phyloP scores from a whole-genome alignment of 352 stramenopile genomes.

The Elongisporangium anandrum region DNA sequence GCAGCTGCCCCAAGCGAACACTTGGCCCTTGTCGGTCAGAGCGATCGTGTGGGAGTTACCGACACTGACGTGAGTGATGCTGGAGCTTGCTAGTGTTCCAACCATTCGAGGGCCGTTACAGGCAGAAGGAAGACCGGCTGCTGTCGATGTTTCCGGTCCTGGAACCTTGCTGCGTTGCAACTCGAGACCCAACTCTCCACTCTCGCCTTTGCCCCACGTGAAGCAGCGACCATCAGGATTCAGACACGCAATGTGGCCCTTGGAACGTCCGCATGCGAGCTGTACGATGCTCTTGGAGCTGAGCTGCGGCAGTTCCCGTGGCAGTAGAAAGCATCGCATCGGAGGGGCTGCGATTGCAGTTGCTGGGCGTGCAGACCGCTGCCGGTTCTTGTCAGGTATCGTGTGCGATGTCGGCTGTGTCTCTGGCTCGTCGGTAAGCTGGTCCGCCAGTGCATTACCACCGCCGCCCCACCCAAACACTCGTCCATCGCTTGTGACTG shows the following conservation, averaged over 20 bases:
- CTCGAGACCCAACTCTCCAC: conserved; percentile 46
- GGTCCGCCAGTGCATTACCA: conserved; percentile 19
- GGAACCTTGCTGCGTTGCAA: conserved; percentile 1
- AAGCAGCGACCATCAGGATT: conserved; percentile 35
- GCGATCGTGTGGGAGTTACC: conserved; percentile 61
- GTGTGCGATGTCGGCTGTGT: neutral
- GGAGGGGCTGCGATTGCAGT: neutral
- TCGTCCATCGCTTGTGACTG: conserved; percentile 69
- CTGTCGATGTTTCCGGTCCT: neutral
- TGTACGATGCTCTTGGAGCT: conserved; percentile 14
- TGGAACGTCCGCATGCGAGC: conserved; percentile 38
- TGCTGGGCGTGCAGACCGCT: conserved; percentile 1
- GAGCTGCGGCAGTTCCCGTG: conserved; percentile 28
- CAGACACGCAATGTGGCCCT: conserved; percentile 44
- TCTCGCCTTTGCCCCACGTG: conserved; percentile 56
- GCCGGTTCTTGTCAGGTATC: neutral
- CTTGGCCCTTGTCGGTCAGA: conserved; percentile 36
- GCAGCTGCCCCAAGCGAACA: conserved; percentile 65
- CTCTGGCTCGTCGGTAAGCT: neutral
- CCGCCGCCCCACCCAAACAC: conserved; percentile 89
- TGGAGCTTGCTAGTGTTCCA: conserved; percentile 3
- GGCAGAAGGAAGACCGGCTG: neutral
- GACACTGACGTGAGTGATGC: conserved; percentile 34
- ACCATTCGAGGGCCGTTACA: neutral
- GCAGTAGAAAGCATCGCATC: conserved; percentile 38